Conservation (phyloP, 2,329 filamentous ascomycete genomes). For the Setomelanomma holmii region DNA sequence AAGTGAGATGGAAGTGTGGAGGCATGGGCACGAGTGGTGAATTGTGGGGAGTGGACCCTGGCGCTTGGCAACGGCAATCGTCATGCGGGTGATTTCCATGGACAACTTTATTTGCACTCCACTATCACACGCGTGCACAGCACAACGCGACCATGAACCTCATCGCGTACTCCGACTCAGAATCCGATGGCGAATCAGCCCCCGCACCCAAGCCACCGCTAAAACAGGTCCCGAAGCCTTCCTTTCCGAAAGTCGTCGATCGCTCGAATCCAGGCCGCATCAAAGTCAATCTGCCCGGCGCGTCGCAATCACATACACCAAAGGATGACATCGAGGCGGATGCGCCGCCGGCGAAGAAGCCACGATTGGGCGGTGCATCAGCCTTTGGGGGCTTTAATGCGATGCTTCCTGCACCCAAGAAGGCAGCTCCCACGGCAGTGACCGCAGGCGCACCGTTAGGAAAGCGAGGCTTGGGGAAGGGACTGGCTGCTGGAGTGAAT, state of each 20-base stretch:
- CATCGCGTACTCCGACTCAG: slow-evolving; percentile 84
- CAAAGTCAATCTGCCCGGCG: slow-evolving; percentile 74
- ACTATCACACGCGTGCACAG: background rate
- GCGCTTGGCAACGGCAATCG: slow-evolving; percentile 26
- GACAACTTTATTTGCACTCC: slow-evolving; percentile 12
- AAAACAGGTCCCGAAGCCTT: slow-evolving; percentile 60
- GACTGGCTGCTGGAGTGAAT: slow-evolving; percentile 66
- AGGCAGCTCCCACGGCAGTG: slow-evolving; percentile 40
- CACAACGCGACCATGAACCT: slow-evolving; percentile 67
- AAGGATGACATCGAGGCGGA: slow-evolving; percentile 52
- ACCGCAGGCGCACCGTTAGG: slow-evolving; percentile 33
- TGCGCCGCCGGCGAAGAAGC: slow-evolving; percentile 71
- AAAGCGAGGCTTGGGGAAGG: slow-evolving; percentile 45
- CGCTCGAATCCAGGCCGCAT: slow-evolving; percentile 84
- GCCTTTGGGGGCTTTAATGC: slow-evolving; percentile 84
- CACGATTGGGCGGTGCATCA: slow-evolving; percentile 66
- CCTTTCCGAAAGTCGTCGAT: slow-evolving; percentile 82
- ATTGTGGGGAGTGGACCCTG: slow-evolving; percentile 22
- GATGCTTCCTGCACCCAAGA: slow-evolving; percentile 84
- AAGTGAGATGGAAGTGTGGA: background rate
- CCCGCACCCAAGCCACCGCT: slow-evolving; percentile 45
- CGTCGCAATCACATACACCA: slow-evolving; percentile 51
- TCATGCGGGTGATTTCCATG: slow-evolving; percentile 22
- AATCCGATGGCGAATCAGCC: slow-evolving; percentile 66
- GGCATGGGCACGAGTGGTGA: slow-evolving; percentile 9